phyloP scores from a whole-genome alignment of 176 grass and related monocot species.

The Aegilops speltoides region DNA sequence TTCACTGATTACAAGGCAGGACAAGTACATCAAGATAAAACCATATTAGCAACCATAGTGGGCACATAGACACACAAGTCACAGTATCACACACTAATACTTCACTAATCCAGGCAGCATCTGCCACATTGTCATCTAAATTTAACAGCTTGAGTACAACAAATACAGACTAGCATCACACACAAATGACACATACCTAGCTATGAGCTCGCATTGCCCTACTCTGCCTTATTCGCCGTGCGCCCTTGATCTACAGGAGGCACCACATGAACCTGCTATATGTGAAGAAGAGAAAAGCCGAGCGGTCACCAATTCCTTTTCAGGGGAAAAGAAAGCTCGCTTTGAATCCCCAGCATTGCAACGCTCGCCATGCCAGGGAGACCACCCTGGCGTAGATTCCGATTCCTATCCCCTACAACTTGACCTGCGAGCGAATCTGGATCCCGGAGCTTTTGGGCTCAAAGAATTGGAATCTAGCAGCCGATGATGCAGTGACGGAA shows the following conservation, averaged over 20 bases:
- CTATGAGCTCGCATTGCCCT: constrained; percentile 32
- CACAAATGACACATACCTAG: constrained; percentile 33
- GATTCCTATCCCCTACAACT: not conserved
- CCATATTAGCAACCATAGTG: not conserved
- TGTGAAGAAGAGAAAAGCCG: not conserved
- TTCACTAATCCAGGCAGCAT: constrained; percentile 15
- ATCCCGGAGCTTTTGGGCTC: not conserved
- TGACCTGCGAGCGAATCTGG: not conserved
- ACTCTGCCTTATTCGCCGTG: constrained; percentile 40
- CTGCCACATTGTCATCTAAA: constrained; percentile 16
- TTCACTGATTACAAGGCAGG: not conserved
- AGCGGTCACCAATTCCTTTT: not conserved
- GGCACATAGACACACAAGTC: not conserved
- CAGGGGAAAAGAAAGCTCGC: not conserved
- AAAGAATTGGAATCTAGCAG: not conserved
- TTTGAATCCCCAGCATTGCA: not conserved
- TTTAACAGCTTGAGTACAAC: constrained; percentile 12
- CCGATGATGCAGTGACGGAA: not conserved
- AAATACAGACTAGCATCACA: not conserved
- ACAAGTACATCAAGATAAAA: not conserved
- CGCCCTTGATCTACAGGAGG: constrained; percentile 45
- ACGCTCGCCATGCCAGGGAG: not conserved
- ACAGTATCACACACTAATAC: not conserved
- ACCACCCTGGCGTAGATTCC: not conserved
- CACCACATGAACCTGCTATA: constrained; percentile 76